Evolutionary conservation across 129 eudicot genomes (phyloP).

Genomic region (Mikania micrantha): DNA sequence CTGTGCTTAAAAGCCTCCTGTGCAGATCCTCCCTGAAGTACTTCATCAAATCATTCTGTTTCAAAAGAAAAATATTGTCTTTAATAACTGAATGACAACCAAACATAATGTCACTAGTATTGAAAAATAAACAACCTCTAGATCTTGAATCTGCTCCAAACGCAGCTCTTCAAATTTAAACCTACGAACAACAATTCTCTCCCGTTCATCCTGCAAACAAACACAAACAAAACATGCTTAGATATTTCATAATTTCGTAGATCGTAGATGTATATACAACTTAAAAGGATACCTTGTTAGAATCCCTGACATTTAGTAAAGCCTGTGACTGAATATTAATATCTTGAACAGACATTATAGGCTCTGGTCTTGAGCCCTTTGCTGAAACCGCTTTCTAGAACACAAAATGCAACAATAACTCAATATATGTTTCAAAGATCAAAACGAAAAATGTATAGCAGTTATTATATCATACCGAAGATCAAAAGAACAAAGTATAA

Average conservation of each 20-base stretch:
- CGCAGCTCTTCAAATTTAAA: slow-evolving; percentile 95
- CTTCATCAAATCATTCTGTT: slow-evolving; percentile 75
- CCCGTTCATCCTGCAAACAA: slow-evolving; percentile 87
- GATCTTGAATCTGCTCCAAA: slow-evolving; percentile 92
- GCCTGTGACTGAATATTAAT: slow-evolving; percentile 83
- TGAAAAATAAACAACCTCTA: slow-evolving; percentile 54
- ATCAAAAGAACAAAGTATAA: neutral
- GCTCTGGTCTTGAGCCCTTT: slow-evolving; percentile 69
- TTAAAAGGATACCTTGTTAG: slow-evolving; percentile 62
- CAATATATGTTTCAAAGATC: neutral
- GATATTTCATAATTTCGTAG: neutral
- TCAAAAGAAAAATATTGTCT: neutral
- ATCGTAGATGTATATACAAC: neutral
- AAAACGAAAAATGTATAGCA: no score
- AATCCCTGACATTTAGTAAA: slow-evolving; percentile 71
- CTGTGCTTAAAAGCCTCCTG: slow-evolving; percentile 69
- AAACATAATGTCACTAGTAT: neutral
- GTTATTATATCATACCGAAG: no score
- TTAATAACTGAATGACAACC: neutral
- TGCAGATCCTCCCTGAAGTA: slow-evolving; percentile 87
- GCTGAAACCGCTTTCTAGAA: slow-evolving; percentile 55
- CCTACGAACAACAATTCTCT: slow-evolving; percentile 87
- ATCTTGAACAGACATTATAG: slow-evolving; percentile 84
- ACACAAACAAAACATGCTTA: slow-evolving; percentile 1
- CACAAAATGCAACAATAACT: slow-evolving; percentile 2